Base-by-base conservation (phyloP, 176 grass and related monocot genomes). In the Carex kokanica region DNA sequence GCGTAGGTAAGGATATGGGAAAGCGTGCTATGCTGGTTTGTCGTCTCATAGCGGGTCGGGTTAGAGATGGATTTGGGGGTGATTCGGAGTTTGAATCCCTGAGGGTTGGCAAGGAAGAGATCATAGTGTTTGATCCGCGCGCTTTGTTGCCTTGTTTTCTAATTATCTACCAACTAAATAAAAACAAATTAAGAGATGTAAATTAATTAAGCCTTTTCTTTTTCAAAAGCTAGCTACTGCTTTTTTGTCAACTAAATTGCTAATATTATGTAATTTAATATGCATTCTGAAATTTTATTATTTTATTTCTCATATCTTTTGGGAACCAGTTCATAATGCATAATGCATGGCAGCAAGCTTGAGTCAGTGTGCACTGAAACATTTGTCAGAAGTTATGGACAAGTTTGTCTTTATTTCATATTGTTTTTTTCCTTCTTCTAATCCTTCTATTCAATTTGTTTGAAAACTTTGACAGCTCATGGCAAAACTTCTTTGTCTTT, bases 131-230 rank as follows among this genome's bases (percentile, higher is more conserved):
- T 21, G 84, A 86, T 86, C 56, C 59, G 45, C 55, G 61, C 1
- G 84, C 84, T 21, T 56, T 86, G 56, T 15, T 86, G 4, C 84
- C 84, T 0, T 86, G 84, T 79, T 86, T 86, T 66, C 60, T 86
- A 4, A 86, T 86, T 36, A 80, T 86, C 60, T 86, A 86, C 16
- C 81, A 71, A 55, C 7, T 86, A 64, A 80, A 79, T n/a, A 51
- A 45, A 29, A 79, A 38, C 64, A 68, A 14, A n/a, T n/a, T n/a
- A n/a, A 64, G 64, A 68, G 14, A 68, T 38, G 64, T 68, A 68
- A 68, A 67, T 14, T n/a, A n/a, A n/a, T n/a, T 10, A 23, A 62
- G 20, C 9, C 10, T 51, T 78, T 74, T 51, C 6, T 57, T 78
- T 78, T 29, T 75, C 49, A 25, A 74, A 74, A n/a, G n/a, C n/a